Base-by-base conservation (phyloP, 2,329 filamentous ascomycete species). In the Rutstroemia sp. region DNA sequence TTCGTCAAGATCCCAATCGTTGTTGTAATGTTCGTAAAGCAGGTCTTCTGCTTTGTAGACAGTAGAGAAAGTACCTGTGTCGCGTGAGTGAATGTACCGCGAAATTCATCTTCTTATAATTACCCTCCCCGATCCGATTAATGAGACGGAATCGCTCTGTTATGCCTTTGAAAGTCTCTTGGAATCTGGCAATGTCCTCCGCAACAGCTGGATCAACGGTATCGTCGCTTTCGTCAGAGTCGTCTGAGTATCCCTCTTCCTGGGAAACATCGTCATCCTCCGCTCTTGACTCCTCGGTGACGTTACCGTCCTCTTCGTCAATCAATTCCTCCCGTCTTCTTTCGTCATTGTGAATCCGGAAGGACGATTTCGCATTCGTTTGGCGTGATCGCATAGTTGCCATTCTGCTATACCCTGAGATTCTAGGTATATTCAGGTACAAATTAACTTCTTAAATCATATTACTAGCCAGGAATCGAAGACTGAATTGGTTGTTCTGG, bases 41-140 rank as follows among this genome's bases (percentile, higher is more conserved):
- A 97, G 75, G 69, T 99, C 94, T 72, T 97, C 91, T 19, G 95
- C 94, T 72, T 99, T 99, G 79, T 99, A 99, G 12, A 99, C 94
- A 2, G 94, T 97, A 0, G 94, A 97, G 70, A 99, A 99, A 1
- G 94, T 99, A 57, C 94, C 91, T 96, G 62, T 8, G 38, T 52
- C 50, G 54, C 19, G 58, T 66, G 48, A 66, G 51, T 47, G 40
- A 60, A 34, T 42, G 25, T 42, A 30, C n/a, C 9, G 45, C 12
- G 12, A 47, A 7, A 30, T 7, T 14, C 21, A 27, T 38, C 21
- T 27, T 53, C 46, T 40, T 53, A 34, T 54, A 64, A 68, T 56
- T 73, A 92, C 91, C 94, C 81, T 99, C 94, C 68, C 94, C 94
- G 68, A 99, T 99, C 60, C 92, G 87, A 73, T 96, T 96, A 70